Base-by-base conservation (phyloP, 176 grass and related monocot genomes). In the Tuctoria greenei region DNA sequence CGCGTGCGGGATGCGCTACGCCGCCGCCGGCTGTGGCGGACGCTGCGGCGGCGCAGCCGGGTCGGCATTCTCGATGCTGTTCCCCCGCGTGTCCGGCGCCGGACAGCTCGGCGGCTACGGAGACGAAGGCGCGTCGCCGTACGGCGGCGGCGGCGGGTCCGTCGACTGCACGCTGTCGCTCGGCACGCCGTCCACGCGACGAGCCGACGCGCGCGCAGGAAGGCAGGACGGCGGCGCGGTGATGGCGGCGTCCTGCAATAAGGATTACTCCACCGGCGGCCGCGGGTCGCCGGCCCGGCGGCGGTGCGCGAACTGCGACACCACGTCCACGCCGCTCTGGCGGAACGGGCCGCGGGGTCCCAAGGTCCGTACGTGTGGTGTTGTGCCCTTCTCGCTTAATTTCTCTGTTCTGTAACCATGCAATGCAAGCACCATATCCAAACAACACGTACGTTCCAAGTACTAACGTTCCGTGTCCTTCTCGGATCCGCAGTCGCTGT, bases 161-260 rank as follows among this genome's bases (percentile, higher is more conserved):
- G 84, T 96, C 0, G 93, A 96, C 80, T 96, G 93, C 81, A 96
- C 93, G 31, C 78, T 96, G 24, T 96, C 93, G 52, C 89, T 96
- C 15, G 93, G 82, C 66, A 96, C 89, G 25, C 89, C 93, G 35
- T 92, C 93, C 40, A 96, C 93, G 28, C 84, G 89, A 4, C 65
- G 77, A 9, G 80, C 86, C 20, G 18, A 71, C 18, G 56, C 12
- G 69, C 75, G 57, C 42, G 25, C 52, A 38, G 62, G 21, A 43
- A n/a, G n/a, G n/a, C n/a, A n/a, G n/a, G n/a, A n/a, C n/a, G 5
- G 6, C 26, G 64, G 10, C 9, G 54, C 23, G 55, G 55, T 4
- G 43, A 63, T 38, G 34, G n/a, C n/a, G n/a, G n/a, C n/a, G n/a
- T n/a, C n/a, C n/a, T n/a, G n/a, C n/a, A n/a, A n/a, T n/a, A n/a